Base-by-base conservation (phyloP, 345 rosid species). In the Punica granatum region DNA sequence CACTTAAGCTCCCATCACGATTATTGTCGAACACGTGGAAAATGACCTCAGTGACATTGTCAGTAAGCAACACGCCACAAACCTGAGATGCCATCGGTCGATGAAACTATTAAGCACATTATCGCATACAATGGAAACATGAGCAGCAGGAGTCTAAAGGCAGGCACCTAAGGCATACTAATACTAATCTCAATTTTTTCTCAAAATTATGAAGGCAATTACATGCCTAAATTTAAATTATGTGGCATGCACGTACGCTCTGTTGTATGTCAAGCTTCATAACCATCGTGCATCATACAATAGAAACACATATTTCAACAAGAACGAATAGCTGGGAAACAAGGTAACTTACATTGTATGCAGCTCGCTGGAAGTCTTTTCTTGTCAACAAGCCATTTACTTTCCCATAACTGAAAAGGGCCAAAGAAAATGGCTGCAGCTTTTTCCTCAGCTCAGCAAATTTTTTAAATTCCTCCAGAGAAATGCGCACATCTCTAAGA, bases 311-410 rank as follows among this genome's bases (percentile, higher is more conserved):
- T 11, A 56, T 56, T 0, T 8, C 34, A 13, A 56, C 31, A 56
- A 56, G 9, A 56, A 26, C 11, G 34, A 12, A 7, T 16, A 21
- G 7, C 34, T 56, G 32, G 19, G 34, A 7, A 30, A 60, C 51
- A 53, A 53, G 69, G 70, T 31, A 59, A 43, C 86, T 84, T 75
- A 88, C 98, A 70, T 77, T 77, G 60, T 86, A 80, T 46, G 96
- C 97, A 43, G 96, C 98, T 80, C 99, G 82, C 80, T 86, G 82
- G 76, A 94, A 88, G 75, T 94, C 99, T 25, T 77, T 77, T 79
- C 67, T 82, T 19, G 88, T 82, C 78, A 94, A 77, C 34, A 89
- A 70, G 71, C 95, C 96, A 78, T 82, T 89, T 43, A 87, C 84
- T 86, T 89, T 72, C 42, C 99, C 98, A 67, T 81, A 84, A 66